Base-by-base conservation (phyloP, 2,329 filamentous ascomycete species). In the Moelleriella libera region DNA sequence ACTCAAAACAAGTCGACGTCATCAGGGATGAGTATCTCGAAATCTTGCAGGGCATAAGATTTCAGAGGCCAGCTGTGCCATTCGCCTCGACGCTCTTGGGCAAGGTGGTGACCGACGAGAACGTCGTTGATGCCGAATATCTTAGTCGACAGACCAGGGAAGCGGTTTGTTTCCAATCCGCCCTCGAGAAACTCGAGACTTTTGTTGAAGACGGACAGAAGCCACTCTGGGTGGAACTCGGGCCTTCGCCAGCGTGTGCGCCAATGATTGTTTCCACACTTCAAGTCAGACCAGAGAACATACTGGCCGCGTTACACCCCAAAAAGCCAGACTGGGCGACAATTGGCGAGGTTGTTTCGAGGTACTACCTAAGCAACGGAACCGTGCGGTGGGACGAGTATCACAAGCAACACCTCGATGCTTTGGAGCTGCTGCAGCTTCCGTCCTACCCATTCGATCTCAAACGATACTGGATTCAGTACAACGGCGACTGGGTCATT, bases 391-490 rank as follows among this genome's bases (percentile, higher is more conserved):
- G 84, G 75, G 75, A 78, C 52, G 82, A 85, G 61, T 83, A 76
- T 59, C 78, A 83, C 54, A 66, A 72, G 48, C 64, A 68, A 51
- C 71, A 70, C 50, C 52, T 53, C 39, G 45, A 53, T 1, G 62
- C 60, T 10, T 59, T 64, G 9, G 62, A 63, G 7, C 66, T 87
- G 29, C 64, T 85, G 9, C 66, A 75, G 9, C 67, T 88, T 1
- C 84, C 84, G 1, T 73, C 74, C 3, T 88, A 88, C 60, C 71
- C 71, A 0, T 88, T 82, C 63, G 80, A 88, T 55, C 68, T 76
- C 56, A 85, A 85, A 70, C 80, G 75, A 53, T 86, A 86, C 61
- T 79, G 75, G 75, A 68, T 76, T 32, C 67, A 71, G 52, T 78
- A 87, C 62, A 40, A 43, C 10, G 42, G 45, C 32, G 46, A 50